Base-by-base conservation (phyloP, 345 rosid species). In the Schrenkiella parvula region DNA sequence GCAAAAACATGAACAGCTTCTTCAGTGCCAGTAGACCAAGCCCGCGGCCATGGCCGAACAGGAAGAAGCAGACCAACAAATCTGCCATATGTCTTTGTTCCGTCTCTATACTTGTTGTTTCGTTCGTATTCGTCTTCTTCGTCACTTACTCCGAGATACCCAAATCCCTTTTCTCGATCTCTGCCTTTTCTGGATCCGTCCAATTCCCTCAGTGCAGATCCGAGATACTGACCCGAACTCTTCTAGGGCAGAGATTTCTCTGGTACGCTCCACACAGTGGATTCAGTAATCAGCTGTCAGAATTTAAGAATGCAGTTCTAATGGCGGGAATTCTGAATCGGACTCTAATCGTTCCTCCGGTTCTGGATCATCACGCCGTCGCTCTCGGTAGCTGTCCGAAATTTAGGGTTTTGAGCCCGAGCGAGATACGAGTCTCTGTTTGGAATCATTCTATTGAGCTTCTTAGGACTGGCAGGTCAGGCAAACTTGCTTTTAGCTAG, bases 381-480 rank as follows among this genome's bases (percentile, higher is more conserved):
- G 93, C 84, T 65, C 95, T 95, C 8, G 99, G 96, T 4, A 95
- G 96, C 71, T 95, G 99, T 80, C 97, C 99, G 2, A 95, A 91
- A 78, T 89, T 95, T 69, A 86, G 99, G 87, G 93, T 95, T 68
- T 74, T 55, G 54, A 75, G 7, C 11, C 82, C 96, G 6, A 78
- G 66, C 15, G 86, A 83, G 73, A 84, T 91, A 13, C 81, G 95
- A 29, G 1, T 77, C 62, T 76, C 92, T 0, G 91, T 86, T 74
- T 95, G 97, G 96, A 70, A 88, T 57, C 91, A 87, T 73, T 59
- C 77, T 5, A 52, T 89, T 48, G 86, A 89, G 66, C 95, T 89
- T 68, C 52, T 91, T 73, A 78, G 73, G 43, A 74, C 73, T 70
- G 72, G 84, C 53, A 91, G 98, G 97, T 91, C 57, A 71, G 8